These are phyloP conservation scores for Aspergillus funiculosus DNA, from an alignment of 495 filamentous ascomycete species.

Conservation along the genomic window DNA sequence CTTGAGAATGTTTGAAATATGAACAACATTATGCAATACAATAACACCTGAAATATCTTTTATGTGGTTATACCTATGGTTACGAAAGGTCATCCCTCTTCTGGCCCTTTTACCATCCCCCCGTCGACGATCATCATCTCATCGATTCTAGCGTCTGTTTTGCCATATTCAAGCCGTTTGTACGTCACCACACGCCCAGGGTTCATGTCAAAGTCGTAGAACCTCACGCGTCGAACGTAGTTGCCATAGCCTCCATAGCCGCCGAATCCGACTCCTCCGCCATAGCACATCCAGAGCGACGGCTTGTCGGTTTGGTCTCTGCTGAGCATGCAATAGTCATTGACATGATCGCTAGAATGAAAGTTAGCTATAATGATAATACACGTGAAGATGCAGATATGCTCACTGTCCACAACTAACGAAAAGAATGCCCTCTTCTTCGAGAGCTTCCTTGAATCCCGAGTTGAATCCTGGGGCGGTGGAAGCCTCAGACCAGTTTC, in stretches of 20 bases:
- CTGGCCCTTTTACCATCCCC: constrained; percentile 50
- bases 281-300: constrained; percentile 98
- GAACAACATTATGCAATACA: not conserved
- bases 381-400: not conserved
- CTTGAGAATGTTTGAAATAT: no score
- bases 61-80: not conserved
- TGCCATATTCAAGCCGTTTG: constrained; percentile 83
- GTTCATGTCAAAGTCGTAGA: constrained; percentile 92
- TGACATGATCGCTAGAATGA: constrained; percentile 71
- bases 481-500: constrained; percentile 64
- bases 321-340: constrained; percentile 84
- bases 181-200: constrained; percentile 81
- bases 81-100: not conserved
- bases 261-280: constrained; percentile 80
- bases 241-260: constrained; percentile 88
- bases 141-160: constrained; percentile 65
- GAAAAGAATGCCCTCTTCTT: constrained; percentile 75
- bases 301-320: constrained; percentile 45
- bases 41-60: no score
- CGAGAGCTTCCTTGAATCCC: constrained; percentile 77
- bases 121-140: constrained; percentile 84
- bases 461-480: constrained; percentile 88
- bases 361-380: constrained; percentile 2
- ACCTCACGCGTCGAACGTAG: constrained; percentile 74
- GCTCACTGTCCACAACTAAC: constrained; percentile 86